Evolutionary conservation across 441 rosid species (phyloP).

Genomic region (Euphorbia corollata): DNA sequence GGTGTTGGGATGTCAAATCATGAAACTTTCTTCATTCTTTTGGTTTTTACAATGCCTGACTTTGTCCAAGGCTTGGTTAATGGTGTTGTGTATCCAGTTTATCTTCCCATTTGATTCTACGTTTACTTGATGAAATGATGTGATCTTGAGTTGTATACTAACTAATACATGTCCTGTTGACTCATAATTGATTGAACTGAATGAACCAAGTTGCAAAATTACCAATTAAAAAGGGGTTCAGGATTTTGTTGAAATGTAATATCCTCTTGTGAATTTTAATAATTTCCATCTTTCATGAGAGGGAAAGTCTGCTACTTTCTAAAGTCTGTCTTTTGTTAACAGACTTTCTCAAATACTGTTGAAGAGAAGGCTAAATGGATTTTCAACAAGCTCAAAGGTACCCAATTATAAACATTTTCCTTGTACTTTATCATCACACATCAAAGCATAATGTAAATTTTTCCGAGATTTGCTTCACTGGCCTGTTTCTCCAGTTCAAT

Average conservation of each 20-base stretch:
- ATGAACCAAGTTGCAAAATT: neutral
- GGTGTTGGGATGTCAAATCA: neutral
- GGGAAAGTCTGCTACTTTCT: conserved; percentile 19
- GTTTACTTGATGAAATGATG: neutral
- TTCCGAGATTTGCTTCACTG: neutral
- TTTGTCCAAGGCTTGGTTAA: neutral
- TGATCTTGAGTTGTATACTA: neutral
- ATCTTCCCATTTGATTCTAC: neutral
- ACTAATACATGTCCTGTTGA: neutral
- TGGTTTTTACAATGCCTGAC: neutral
- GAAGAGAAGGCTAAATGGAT: conserved; percentile 95
- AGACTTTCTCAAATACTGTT: conserved; percentile 73
- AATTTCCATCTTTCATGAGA: neutral
- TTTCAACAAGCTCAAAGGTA: conserved; percentile 90
- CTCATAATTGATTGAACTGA: neutral
- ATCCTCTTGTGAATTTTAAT: neutral
- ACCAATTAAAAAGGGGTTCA: neutral
- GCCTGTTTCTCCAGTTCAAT: neutral
- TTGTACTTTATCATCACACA: neutral
- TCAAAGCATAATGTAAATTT: neutral
- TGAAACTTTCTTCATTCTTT: neutral
- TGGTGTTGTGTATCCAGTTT: neutral
- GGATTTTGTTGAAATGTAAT: neutral
- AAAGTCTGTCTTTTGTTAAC: conserved; percentile 18
- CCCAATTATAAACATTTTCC: neutral